These are phyloP conservation scores for Apiospora aurea DNA, from an alignment of 2,329 filamentous ascomycete species.

Conservation along the genomic window DNA sequence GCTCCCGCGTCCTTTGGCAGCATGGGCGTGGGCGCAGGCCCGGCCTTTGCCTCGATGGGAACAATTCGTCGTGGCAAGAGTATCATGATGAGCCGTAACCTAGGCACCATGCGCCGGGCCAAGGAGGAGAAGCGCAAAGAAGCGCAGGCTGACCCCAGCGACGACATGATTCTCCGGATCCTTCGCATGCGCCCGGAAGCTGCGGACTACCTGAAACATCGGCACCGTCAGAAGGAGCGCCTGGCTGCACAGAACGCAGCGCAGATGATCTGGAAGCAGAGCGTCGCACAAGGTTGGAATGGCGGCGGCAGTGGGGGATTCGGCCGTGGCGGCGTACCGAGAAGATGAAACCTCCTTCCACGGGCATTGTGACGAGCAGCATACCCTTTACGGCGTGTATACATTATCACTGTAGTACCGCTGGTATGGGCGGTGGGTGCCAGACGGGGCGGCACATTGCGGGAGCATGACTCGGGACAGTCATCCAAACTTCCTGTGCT, in stretches of 20 bases:
- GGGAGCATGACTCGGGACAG: slow-evolving; percentile 11
- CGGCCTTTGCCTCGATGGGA: slow-evolving; percentile 69
- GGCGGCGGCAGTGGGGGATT: slow-evolving; percentile 44
- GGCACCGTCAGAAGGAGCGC: slow-evolving; percentile 92
- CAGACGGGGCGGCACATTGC: not conserved
- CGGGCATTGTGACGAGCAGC: not conserved
- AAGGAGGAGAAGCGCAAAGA: slow-evolving; percentile 97
- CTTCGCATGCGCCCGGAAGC: slow-evolving; percentile 95
- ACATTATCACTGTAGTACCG: not conserved
- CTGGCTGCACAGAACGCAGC: slow-evolving; percentile 89
- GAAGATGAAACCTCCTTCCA: slow-evolving; percentile 13
- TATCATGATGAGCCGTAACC: slow-evolving; percentile 92
- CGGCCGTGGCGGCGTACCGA: slow-evolving; percentile 11
- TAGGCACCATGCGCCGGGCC: slow-evolving; percentile 94
- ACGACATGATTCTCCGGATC: slow-evolving; percentile 97
- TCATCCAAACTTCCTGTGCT: not conserved
- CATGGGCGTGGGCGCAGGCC: slow-evolving; percentile 53
- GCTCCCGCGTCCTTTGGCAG: slow-evolving; percentile 62
- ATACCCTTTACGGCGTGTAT: not conserved
- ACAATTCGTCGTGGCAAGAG: slow-evolving; percentile 73
- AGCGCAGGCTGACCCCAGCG: slow-evolving; percentile 93
- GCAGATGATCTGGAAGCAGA: slow-evolving; percentile 93
- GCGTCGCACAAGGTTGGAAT: slow-evolving; percentile 68
- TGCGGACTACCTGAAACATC: slow-evolving; percentile 83
- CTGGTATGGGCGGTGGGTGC: not conserved